phyloP scores from a whole-genome alignment of 2,329 filamentous ascomycete species.

The Ophiostoma pallidulum region DNA sequence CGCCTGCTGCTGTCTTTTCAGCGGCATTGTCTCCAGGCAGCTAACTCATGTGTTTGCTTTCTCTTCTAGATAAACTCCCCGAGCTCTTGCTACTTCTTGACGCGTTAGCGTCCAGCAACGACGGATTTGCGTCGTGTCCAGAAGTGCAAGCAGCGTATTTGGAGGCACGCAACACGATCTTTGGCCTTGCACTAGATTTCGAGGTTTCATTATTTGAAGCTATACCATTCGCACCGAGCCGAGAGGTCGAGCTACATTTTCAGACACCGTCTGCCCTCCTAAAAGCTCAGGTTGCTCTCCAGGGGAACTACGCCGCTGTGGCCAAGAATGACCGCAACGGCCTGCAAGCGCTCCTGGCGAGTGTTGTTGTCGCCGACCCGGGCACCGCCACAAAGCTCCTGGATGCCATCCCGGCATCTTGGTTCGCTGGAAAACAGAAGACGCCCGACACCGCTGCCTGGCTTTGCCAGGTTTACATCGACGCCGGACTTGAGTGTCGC shows the following conservation, averaged over 20 bases:
- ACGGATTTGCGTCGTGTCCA: constrained; percentile 21
- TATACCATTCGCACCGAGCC: no score
- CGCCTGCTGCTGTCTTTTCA: no score
- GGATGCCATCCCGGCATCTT: constrained; percentile 28
- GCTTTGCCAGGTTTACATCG: constrained; percentile 35
- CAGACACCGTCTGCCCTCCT: constrained; percentile 26
- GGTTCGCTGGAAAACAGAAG: constrained; percentile 12
- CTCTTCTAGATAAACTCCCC: constrained; percentile 2
- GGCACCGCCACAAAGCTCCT: constrained; percentile 34
- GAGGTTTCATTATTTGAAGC: no score
- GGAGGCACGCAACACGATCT: constrained; percentile 36
- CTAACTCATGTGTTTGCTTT: no score
- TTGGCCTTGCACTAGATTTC: constrained; percentile 12
- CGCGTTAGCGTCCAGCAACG: constrained; percentile 1
- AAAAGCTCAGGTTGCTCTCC: constrained; percentile 29
- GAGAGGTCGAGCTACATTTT: background rate
- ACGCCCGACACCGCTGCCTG: constrained; percentile 20
- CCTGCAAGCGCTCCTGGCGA: constrained; percentile 26
- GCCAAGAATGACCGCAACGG: constrained; percentile 10
- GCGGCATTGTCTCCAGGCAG: no score
- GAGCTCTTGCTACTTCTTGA: constrained; percentile 7
- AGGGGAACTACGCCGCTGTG: constrained; percentile 27
- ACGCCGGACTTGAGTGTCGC: constrained; percentile 28
- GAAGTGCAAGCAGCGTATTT: constrained; percentile 38
- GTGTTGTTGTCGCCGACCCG: constrained; percentile 29